Conservation (phyloP, 31 red algal genomes). For the Odonthalia washingtoniensis region DNA sequence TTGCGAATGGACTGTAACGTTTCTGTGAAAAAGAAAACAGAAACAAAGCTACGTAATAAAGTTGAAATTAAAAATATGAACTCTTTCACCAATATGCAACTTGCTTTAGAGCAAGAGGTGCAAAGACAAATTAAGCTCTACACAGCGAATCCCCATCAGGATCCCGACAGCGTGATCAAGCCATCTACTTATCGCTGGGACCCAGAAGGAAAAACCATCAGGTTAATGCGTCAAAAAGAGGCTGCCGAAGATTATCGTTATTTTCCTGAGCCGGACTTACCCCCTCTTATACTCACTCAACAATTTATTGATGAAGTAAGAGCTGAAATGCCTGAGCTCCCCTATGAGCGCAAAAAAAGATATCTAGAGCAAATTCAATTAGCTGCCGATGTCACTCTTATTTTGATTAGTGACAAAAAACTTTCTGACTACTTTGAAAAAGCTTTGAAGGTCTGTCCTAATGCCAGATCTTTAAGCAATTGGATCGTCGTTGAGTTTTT, state of each 20-base stretch:
- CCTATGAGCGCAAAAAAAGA: constrained; percentile 75
- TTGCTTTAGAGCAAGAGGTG: constrained; percentile 70
- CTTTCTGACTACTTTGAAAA: constrained; percentile 86
- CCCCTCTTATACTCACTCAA: constrained; percentile 66
- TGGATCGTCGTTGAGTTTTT: constrained; percentile 95
- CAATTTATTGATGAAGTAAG: constrained; percentile 62
- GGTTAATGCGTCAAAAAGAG: constrained; percentile 92
- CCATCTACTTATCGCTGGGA: constrained; percentile 63
- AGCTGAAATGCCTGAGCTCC: constrained; percentile 82
- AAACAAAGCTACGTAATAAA: constrained; percentile 47
- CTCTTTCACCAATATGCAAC: constrained; percentile 63
- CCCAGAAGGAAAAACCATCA: constrained; percentile 81
- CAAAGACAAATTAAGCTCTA: constrained; percentile 41
- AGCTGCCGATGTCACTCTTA: constrained; percentile 80
- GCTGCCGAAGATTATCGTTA: constrained; percentile 95
- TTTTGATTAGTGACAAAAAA: constrained; percentile 69
- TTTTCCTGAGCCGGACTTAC: constrained; percentile 98
- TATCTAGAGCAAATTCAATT: constrained; percentile 78
- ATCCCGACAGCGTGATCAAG: no score
- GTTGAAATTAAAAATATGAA: constrained; percentile 87
- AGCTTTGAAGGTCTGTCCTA: constrained; percentile 61
- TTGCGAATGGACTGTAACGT: constrained; percentile 18
- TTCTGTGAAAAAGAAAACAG: constrained; percentile 46
- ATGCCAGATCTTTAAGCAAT: constrained; percentile 87
- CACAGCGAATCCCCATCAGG: no score